phyloP scores from a whole-genome alignment of 495 filamentous ascomycete genomes.

The Hapsidospora chrysogenum region DNA sequence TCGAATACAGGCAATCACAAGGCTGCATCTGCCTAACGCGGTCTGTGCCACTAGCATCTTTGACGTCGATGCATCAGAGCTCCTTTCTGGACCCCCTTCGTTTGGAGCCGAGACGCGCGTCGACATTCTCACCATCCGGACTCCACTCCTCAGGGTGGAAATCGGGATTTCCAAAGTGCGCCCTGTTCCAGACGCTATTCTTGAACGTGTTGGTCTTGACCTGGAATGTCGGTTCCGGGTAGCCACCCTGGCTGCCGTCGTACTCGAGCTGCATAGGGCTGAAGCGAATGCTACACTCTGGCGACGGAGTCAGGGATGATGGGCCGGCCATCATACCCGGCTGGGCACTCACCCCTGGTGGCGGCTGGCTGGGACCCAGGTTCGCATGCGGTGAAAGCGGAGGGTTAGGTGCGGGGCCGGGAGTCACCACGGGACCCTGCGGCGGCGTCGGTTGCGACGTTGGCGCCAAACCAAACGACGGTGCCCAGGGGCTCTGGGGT shows the following conservation, averaged over 20 bases:
- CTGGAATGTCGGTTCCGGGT: constrained; percentile 14
- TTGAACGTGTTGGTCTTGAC: constrained; percentile 31
- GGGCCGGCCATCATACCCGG: too few relatives aligned
- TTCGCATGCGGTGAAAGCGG: constrained; percentile 14
- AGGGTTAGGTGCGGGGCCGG: constrained; percentile 14
- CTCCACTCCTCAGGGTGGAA: constrained; percentile 59
- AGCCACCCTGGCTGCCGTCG: constrained; percentile 23
- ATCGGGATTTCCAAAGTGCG: constrained; percentile 69
- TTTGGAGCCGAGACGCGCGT: constrained; percentile 18
- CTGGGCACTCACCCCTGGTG: constrained; percentile 24
- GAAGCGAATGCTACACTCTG: constrained; percentile 8
- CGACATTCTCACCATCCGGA: constrained; percentile 22
- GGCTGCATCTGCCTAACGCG: too few relatives aligned
- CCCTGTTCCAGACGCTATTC: constrained; percentile 61
- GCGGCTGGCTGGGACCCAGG: constrained; percentile 8
- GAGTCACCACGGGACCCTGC: constrained; percentile 9
- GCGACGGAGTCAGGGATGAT: background rate
- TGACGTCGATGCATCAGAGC: too few relatives aligned
- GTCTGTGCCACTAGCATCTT: too few relatives aligned
- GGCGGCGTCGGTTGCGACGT: constrained; percentile 7
- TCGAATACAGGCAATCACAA: too few relatives aligned
- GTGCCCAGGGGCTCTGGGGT: background rate
- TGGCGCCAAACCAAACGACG: constrained; percentile 14
- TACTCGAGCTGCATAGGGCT: constrained; percentile 7
- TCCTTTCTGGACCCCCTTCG: constrained; percentile 20